phyloP scores from a whole-genome alignment of 768 basidiomycete genomes.

The Collybiopsis confluens region DNA sequence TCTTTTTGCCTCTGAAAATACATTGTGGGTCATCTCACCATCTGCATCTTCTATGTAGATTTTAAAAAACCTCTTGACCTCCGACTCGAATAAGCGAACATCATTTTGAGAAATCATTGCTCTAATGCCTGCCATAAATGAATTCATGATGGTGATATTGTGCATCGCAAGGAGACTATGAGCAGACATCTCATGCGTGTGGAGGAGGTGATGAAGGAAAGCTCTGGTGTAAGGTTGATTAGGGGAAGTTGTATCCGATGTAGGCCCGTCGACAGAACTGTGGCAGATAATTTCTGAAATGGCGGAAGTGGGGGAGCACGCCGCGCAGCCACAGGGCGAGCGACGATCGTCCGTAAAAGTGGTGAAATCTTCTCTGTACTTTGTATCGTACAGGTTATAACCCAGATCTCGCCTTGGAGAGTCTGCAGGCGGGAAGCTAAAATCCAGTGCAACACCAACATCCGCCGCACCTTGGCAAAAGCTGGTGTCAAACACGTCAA shows the following conservation, averaged over 20 bases:
- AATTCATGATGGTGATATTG: constrained; percentile 64
- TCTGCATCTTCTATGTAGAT: constrained; percentile 37
- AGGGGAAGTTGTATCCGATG: constrained; percentile 7
- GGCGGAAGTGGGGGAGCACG: constrained; percentile 44
- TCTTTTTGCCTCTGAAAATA: constrained; percentile 49
- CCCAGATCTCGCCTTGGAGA: constrained; percentile 45
- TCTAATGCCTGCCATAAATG: constrained; percentile 62
- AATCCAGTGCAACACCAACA: constrained; percentile 74
- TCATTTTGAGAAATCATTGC: constrained; percentile 17
- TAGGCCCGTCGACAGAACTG: constrained; percentile 34
- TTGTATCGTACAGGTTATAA: constrained; percentile 63
- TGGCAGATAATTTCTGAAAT: constrained; percentile 34
- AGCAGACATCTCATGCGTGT: constrained; percentile 88
- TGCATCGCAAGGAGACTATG: constrained; percentile 73
- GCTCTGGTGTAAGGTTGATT: constrained; percentile 44
- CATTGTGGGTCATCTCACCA: constrained; percentile 22
- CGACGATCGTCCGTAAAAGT: constrained; percentile 24
- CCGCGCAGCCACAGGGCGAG: constrained; percentile 43
- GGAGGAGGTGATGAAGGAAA: constrained; percentile 80
- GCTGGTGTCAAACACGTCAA: constrained; percentile 72
- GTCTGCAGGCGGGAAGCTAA: constrained; percentile 52
- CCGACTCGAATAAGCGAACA: constrained; percentile 28
- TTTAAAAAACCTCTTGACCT: constrained; percentile 46
- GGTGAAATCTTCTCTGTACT: constrained; percentile 59
- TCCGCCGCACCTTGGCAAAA: constrained; percentile 71